Evolutionary conservation across 2,329 filamentous ascomycete genomes (phyloP), one percentile per base, ranked within the genome.

Genomic region (Apiospora sp.): DNA sequence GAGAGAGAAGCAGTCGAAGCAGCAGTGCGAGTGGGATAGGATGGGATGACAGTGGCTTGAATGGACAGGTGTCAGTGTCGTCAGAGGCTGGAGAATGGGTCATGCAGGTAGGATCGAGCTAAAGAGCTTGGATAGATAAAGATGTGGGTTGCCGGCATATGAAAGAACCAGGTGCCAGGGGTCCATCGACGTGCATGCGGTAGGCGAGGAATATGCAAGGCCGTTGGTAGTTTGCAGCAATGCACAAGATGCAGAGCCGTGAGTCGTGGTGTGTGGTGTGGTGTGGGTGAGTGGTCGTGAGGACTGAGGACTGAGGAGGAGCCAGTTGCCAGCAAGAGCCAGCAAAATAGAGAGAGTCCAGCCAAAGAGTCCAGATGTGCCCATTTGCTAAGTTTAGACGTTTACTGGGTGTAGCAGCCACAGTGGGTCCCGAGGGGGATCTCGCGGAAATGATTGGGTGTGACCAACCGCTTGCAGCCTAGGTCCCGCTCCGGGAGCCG

Each of bases 1-100:
- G 46, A 22, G 16, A 8, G 22, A 22, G 37, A 41, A 30, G 27
- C 27, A 30, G 27, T 30, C 27, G 37, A 41, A 41, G 37, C 37
- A 41, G 37, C 37, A 54, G 24, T 54, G 49, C n/a, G 49, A n/a
- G 49, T 30, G 49, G 49, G 24, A 27, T 54, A 22, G 46, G 19
- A 51, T 51, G 54, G 54, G 54, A 61, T 61, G 54, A 61, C 54
- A 61, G 54, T 61, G 58, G 58, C 58, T n/a, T n/a, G 58, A 64
- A 41, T 41, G 58, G 58, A 64, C 58, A 64, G 58, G 58, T 64
- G 58, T 64, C 58, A 64, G 58, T 64, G 58, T 41, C 58, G 58
- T 64, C 58, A 64, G 58, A 64, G 58, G 58, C 30, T 34, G 34
- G 22, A 41, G 34, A 27, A 64, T 41, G 58, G 58, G 54, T 19